Conservation (phyloP, 2,329 filamentous ascomycete genomes). For the Arthrobotrys iridis region DNA sequence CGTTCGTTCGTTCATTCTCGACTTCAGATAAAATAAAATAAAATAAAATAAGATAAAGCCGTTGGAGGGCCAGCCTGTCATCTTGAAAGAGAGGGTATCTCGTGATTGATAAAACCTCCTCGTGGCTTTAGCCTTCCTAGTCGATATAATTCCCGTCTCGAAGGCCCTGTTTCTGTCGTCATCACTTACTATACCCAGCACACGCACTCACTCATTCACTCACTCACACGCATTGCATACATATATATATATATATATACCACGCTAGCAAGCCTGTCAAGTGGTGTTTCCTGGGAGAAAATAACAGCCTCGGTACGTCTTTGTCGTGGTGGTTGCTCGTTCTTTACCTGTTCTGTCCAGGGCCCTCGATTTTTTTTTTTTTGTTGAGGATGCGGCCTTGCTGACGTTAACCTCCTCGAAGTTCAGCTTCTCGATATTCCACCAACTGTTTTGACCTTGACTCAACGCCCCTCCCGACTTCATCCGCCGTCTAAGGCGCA, state of each 20-base stretch:
- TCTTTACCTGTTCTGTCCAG: constrained; percentile 9
- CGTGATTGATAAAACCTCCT: background rate
- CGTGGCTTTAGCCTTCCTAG: background rate
- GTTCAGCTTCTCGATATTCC: constrained; percentile 8
- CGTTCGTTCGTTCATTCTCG: constrained; percentile 22
- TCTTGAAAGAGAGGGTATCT: constrained; percentile 6
- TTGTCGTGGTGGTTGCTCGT: constrained; percentile 9
- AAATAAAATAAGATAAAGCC: no score
- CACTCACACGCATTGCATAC: background rate
- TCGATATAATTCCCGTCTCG: constrained; percentile 10
- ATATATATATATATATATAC: background rate
- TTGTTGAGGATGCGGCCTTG: constrained; percentile 50
- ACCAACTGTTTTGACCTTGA: background rate
- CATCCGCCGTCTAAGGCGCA: constrained; percentile 26
- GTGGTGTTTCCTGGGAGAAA: background rate
- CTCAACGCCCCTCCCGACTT: constrained; percentile 33
- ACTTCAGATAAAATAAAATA: no score
- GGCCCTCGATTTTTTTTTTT: constrained; percentile 31
- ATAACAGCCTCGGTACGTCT: constrained; percentile 35
- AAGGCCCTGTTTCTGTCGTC: constrained; percentile 2
- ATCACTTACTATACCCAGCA: background rate
- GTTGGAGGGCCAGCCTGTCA: constrained; percentile 38
- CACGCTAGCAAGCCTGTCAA: constrained; percentile 13
- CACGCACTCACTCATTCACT: background rate
- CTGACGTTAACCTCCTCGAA: constrained; percentile 46